Evolutionary conservation across 768 basidiomycete species (phyloP), one percentile per base, ranked within the genome.

Genomic region (Clitopilus hobsonii): DNA sequence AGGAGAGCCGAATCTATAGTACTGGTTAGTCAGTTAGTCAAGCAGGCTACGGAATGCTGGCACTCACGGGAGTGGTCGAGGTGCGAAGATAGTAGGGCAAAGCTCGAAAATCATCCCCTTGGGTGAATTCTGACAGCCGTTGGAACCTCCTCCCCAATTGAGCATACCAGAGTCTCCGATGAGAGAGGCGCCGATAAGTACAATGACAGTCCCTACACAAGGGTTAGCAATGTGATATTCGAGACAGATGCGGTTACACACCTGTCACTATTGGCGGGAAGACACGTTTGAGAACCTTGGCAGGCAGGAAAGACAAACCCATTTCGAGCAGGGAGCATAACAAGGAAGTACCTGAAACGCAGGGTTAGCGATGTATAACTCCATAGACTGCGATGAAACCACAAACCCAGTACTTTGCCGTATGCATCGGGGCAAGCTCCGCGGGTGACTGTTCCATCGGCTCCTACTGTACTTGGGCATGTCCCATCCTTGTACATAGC

Each of bases 101-200:
- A 90, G 72, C 55, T 73, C 66, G 66, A 88, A 92, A 54, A 87
- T 78, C 1, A 89, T 88, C 6, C 75, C 79, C 2, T 72, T 71
- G 1, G 88, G 89, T n/a, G 82, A 76, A 3, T 57, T 57, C 48
- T 75, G 70, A 65, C 91, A 94, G 56, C 78, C 78, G 58, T 89
- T 91, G 6, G 86, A 84, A 14, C 91, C 91, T 27, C 91, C 91
- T 38, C 86, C 91, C 91, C 91, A 94, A 67, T 91, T 84, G 8
- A 79, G 78, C 41, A 88, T 81, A 2, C 91, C 91, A 6, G 86
- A 88, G 1, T 75, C 70, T 36, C 89, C 90, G 51, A 94, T 78
- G 28, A 94, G 79, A 0, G 85, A 85, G 0, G 86, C 84, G 2
- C 91, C 90, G 55, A 93, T 91, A 75, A 91, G 73, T 23, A 94